These are phyloP conservation scores for Barbarea vulgaris DNA, from an alignment of 345 rosid species.

Conservation along the genomic window DNA sequence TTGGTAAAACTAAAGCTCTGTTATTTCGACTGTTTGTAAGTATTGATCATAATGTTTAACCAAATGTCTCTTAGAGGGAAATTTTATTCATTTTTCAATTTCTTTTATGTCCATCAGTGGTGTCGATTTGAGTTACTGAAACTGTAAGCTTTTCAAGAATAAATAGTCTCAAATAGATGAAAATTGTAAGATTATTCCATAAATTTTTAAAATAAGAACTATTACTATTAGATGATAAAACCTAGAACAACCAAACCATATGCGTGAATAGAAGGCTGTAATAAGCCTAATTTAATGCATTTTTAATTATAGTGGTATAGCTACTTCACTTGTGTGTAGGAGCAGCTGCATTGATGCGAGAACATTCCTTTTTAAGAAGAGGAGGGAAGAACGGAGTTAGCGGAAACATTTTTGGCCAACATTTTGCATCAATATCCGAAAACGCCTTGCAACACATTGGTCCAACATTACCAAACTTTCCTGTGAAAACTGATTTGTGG, in stretches of 20 bases:
- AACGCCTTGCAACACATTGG: not conserved
- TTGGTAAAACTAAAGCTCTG: too few relatives aligned
- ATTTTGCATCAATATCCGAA: not conserved
- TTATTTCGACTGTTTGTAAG: too few relatives aligned
- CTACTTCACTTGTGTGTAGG: conserved; percentile 4
- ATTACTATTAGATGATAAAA: not conserved
- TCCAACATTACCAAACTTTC: not conserved
- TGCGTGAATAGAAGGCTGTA: not conserved
- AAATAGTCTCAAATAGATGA: not conserved
- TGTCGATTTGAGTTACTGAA: too few relatives aligned
- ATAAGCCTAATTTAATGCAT: not conserved
- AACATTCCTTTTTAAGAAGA: conserved; percentile 3
- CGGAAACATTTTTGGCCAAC: conserved; percentile 21
- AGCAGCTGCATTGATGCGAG: not conserved
- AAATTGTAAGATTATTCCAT: not conserved
- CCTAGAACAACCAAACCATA: not conserved
- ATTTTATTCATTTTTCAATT: too few relatives aligned
- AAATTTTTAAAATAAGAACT: not conserved
- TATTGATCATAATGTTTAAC: too few relatives aligned
- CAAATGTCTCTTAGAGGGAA: too few relatives aligned
- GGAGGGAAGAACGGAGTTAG: conserved; percentile 9
- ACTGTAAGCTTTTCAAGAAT: not conserved
- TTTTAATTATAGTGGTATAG: too few relatives aligned
- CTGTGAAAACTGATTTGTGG: not conserved
- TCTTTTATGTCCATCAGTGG: too few relatives aligned